Conservation (phyloP, 2,329 filamentous ascomycete genomes). For the Cryphonectria radicalis region DNA sequence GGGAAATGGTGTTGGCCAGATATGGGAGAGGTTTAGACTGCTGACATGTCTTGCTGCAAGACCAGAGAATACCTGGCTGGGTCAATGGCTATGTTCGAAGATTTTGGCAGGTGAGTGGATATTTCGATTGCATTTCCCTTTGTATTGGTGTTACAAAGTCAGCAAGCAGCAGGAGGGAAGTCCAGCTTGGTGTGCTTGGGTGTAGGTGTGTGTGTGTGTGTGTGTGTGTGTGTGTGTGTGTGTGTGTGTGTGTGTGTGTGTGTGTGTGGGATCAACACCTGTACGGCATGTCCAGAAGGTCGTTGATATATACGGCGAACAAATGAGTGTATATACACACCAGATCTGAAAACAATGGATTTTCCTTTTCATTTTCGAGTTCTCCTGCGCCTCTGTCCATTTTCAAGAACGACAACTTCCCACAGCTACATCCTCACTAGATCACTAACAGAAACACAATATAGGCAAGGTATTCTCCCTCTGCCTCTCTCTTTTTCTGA, state of each 20-base stretch:
- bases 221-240: too few relatives aligned
- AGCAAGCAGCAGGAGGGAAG: not conserved
- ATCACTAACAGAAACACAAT: constrained; percentile 25
- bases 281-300: not conserved
- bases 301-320: not conserved
- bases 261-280: not conserved
- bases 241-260: too few relatives aligned
- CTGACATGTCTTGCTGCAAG: constrained; percentile 49
- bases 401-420: not conserved
- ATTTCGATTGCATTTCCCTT: not conserved
- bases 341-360: not conserved
- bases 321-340: not conserved
- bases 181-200: not conserved
- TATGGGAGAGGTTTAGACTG: not conserved
- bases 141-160: constrained; percentile 13
- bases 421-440: not conserved
- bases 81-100: constrained; percentile 91
- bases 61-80: constrained; percentile 84
- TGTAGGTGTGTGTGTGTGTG: too few relatives aligned
- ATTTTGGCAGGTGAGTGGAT: constrained; percentile 87
- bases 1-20: not conserved
- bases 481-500: too few relatives aligned
- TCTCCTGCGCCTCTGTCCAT: not conserved
- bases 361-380: not conserved
- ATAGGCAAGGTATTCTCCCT: constrained; percentile 37